Base-by-base conservation (phyloP, 768 basidiomycete genomes). In the Clathrus columnatus region DNA sequence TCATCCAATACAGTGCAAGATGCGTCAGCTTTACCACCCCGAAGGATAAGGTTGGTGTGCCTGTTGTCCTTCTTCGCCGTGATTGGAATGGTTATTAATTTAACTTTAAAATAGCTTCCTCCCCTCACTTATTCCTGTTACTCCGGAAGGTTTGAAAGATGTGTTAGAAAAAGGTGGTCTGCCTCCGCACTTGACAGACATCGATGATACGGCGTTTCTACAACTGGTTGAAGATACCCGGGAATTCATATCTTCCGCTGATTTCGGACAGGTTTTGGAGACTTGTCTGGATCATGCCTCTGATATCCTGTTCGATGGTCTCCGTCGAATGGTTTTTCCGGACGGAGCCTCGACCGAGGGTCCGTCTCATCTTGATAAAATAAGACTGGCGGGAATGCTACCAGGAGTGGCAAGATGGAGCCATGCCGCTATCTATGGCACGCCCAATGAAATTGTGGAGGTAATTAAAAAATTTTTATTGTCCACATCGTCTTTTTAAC, bases 341-440 rank as follows among this genome's bases (percentile, higher is more conserved):
- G 70, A 70, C 7, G 64, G 57, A 24, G 57, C 59, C 1, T 62
- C 63, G 4, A 51, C 58, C 18, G 67, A 64, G 23, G 64, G 63
- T 43, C 43, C 28, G 26, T 42, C 18, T n/a, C 51, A 60, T 28
- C 58, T 59, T 41, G 58, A 56, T 20, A 75, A 78, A 61, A 78
- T 89, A 49, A 73, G 87, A 46, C 68, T 96, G 14, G 94, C 91
- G 14, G 82, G 84, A 5, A 69, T 95, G 61, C 69, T 97, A 26
- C 93, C 92, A 4, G 85, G 81, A 0, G 70, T 96, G 42, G 82
- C 86, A 53, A 72, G 81, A 55, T 92, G 91, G 90, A 84, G 83
- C 62, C 79, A 79, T 59, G 56, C 81, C 56, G 83, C 83, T 36
- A 65, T 91, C 61, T 76, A 81, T 59, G 79, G 78, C 17, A 65